Evolutionary conservation across 768 basidiomycete genomes (phyloP).

Genomic region (Lentinula guzmanii): DNA sequence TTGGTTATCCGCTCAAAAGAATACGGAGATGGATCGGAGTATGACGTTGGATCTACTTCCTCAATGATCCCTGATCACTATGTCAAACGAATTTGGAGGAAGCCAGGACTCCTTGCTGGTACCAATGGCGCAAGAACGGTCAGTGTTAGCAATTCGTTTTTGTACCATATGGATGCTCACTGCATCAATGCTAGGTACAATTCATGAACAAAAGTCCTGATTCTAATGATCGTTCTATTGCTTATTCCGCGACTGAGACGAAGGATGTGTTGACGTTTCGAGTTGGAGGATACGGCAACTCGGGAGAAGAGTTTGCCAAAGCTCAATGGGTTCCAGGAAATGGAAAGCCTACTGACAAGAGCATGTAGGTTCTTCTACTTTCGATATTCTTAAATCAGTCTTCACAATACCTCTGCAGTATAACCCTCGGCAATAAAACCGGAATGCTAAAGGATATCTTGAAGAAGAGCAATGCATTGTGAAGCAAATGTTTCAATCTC

Average conservation of each 20-base stretch:
- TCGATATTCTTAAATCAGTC: background rate
- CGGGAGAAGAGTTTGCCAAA: background rate
- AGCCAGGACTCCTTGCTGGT: background rate
- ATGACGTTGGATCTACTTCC: background rate
- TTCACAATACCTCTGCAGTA: background rate
- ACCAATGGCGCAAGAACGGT: background rate
- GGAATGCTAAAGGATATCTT: conserved; percentile 7
- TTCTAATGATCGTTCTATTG: conserved; percentile 8
- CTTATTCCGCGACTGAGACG: background rate
- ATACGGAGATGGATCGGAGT: conserved; percentile 10
- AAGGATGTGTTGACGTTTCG: background rate
- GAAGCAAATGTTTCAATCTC: background rate
- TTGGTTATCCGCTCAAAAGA: conserved; percentile 9
- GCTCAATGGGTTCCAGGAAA: background rate
- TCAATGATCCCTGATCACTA: conserved; percentile 9
- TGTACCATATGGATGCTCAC: background rate
- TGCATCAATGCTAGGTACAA: background rate
- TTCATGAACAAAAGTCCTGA: conserved; percentile 9
- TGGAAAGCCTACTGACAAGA: conserved; percentile 7
- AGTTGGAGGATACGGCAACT: background rate
- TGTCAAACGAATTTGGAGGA: conserved; percentile 11
- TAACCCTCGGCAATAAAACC: conserved; percentile 1
- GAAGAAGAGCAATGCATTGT: conserved; percentile 8
- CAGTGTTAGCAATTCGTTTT: background rate
- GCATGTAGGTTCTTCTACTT: conserved; percentile 3